A percentile compares a stretch with the other conserved stretches of the same genome.
Conservation (phyloP, 2,329 filamentous ascomycete genomes). For the Pseudophaeomoniella oleicola region DNA sequence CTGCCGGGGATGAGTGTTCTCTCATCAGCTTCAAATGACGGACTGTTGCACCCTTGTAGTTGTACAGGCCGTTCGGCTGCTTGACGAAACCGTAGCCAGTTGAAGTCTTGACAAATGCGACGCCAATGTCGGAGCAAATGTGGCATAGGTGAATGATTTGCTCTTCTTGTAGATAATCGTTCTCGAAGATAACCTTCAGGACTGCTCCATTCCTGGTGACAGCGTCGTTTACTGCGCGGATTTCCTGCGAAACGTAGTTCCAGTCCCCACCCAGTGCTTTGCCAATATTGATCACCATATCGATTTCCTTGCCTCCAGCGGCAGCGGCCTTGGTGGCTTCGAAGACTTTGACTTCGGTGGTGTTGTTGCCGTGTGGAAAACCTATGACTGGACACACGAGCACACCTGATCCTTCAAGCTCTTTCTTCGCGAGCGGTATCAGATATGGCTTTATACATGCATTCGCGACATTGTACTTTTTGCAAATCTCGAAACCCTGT, state of each 20-base stretch:
- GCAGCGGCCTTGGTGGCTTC: constrained; percentile 35
- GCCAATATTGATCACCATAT: constrained; percentile 48
- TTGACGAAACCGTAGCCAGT: too few relatives aligned
- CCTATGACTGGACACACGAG: constrained; percentile 43
- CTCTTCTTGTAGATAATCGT: too few relatives aligned
- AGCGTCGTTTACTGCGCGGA: constrained; percentile 33
- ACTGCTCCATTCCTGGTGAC: constrained; percentile 26
- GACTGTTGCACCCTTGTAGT: too few relatives aligned
- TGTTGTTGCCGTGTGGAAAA: constrained; percentile 46
- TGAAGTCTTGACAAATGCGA: too few relatives aligned
- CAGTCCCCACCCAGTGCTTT: constrained; percentile 43
- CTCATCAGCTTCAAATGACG: too few relatives aligned
- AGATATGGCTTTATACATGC: constrained; percentile 44
- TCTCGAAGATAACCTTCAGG: too few relatives aligned
- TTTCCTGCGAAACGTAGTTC: constrained; percentile 40
- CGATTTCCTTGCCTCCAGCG: constrained; percentile 39
- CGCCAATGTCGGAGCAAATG: too few relatives aligned
- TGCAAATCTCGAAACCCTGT: too few relatives aligned
- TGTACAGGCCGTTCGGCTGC: too few relatives aligned
- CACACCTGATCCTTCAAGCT: constrained; percentile 35
- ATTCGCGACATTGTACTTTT: too few relatives aligned
- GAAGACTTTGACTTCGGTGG: constrained; percentile 36
- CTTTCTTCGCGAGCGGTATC: constrained; percentile 32
- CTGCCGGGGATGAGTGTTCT: too few relatives aligned
- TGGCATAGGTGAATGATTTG: too few relatives aligned